Evolutionary conservation across 1,284 basidiomycete species (phyloP).

Genomic region (Pseudozyma tsukubaensis): DNA sequence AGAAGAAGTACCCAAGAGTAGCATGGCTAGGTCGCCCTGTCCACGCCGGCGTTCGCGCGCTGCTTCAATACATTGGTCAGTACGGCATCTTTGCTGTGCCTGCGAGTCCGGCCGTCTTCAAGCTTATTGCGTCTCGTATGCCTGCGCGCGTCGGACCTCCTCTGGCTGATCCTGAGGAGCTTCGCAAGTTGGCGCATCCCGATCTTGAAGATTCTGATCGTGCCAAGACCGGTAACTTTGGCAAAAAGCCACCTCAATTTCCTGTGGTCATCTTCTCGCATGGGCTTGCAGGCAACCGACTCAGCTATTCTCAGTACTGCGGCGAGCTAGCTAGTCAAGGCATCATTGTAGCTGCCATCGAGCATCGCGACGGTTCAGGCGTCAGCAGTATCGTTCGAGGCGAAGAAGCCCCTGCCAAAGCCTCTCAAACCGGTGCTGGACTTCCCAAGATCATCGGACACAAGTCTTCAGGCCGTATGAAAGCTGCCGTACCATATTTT

Average conservation of each 20-base stretch:
- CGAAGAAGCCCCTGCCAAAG: slow-evolving; percentile 32
- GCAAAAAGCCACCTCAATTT: slow-evolving; percentile 42
- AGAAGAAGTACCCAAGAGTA: slow-evolving; percentile 32
- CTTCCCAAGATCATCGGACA: slow-evolving; percentile 14
- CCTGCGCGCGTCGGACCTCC: slow-evolving; percentile 47
- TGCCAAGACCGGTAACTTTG: slow-evolving; percentile 37
- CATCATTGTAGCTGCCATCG: slow-evolving; percentile 71
- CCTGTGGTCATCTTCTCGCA: slow-evolving; percentile 62
- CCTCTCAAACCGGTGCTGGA: slow-evolving; percentile 2
- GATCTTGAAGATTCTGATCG: slow-evolving; percentile 11
- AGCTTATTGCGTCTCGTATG: slow-evolving; percentile 37
- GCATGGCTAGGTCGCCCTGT: slow-evolving; percentile 60
- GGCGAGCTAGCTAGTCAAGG: slow-evolving; percentile 60
- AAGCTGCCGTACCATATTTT: slow-evolving; percentile 53
- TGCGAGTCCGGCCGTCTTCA: slow-evolving; percentile 49
- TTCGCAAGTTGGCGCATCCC: slow-evolving; percentile 14
- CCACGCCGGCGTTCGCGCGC: slow-evolving; percentile 33
- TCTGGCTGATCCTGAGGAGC: slow-evolving; percentile 46
- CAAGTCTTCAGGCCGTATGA: slow-evolving; percentile 24
- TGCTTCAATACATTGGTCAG: slow-evolving; percentile 56
- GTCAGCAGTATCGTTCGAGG: slow-evolving; percentile 69
- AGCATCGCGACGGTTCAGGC: slow-evolving; percentile 72
- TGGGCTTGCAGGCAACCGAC: slow-evolving; percentile 60
- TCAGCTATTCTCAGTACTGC: slow-evolving; percentile 62
- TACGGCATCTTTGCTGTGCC: slow-evolving; percentile 53